Percentiles rank a stretch among this genome's conserved stretches.
These are phyloP conservation scores for Euphorbia peplus DNA, from an alignment of 345 rosid species.

Conservation along the genomic window DNA sequence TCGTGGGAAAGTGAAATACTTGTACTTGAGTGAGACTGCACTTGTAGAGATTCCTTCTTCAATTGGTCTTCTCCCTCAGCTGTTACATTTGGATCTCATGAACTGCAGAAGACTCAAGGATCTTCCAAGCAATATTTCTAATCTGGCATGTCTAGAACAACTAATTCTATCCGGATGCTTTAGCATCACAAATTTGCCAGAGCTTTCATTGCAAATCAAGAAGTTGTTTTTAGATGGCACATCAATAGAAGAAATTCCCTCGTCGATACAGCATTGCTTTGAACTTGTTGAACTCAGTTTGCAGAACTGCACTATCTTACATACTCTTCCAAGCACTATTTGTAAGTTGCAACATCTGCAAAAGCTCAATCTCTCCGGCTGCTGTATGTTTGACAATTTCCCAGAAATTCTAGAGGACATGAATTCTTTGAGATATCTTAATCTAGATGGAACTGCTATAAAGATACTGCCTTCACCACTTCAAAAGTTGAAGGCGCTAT, in stretches of 20 bases:
- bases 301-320: conserved; percentile 2
- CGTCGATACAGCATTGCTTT: neutral
- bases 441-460: neutral
- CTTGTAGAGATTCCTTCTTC: conserved; percentile 5
- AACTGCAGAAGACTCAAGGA: conserved; percentile 14
- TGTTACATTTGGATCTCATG: conserved; percentile 4
- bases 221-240: conserved; percentile 12
- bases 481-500: neutral
- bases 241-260: conserved; percentile 8
- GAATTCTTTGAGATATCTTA: neutral
- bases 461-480: neutral
- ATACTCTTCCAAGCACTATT: neutral
- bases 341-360: neutral
- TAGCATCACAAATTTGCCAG: neutral
- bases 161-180: conserved; percentile 14
- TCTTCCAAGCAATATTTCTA: conserved; percentile 2
- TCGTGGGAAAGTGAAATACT: neutral
- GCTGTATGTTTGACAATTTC: neutral
- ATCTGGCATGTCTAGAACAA: neutral
- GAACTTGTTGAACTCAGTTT: neutral
- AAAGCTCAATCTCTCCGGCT: conserved; percentile 4
- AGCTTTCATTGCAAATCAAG: conserved; percentile 2
- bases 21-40: conserved; percentile 5
- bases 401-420: neutral
- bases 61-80: neutral